These are phyloP conservation scores for Pseudopyrenochaeta lycopersici DNA, from an alignment of 2,329 filamentous ascomycete species.

Conservation along the genomic window DNA sequence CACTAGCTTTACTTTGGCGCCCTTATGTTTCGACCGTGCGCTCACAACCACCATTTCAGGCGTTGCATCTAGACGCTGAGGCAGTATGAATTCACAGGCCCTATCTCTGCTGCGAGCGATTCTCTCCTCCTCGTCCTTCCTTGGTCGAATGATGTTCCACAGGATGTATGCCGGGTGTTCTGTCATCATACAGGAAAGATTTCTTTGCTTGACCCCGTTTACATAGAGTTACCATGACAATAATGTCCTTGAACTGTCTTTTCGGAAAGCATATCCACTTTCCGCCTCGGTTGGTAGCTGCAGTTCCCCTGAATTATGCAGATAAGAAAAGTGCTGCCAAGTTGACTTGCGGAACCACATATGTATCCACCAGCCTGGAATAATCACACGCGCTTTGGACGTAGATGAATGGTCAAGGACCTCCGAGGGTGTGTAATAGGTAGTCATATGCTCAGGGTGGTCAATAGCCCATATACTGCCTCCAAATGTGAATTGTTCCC, in stretches of 20 bases:
- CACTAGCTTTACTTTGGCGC: no score
- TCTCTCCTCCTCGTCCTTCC: background rate
- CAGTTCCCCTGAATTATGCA: background rate
- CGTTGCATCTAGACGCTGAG: no score
- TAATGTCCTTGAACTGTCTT: background rate
- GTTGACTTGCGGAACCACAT: conserved; percentile 3
- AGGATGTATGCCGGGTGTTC: background rate
- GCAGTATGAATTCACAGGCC: background rate
- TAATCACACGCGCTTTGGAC: background rate
- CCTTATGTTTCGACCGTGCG: no score
- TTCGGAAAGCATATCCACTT: conserved; percentile 3
- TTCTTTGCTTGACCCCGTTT: background rate
- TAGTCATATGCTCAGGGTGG: background rate
- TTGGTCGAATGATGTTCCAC: background rate
- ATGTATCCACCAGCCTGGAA: conserved; percentile 11
- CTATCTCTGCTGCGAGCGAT: background rate
- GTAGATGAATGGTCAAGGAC: no score
- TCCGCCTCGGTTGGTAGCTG: conserved; percentile 2
- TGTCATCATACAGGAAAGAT: background rate
- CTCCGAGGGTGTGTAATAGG: background rate
- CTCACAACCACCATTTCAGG: no score
- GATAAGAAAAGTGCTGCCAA: conserved; percentile 4
- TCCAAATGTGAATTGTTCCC: conserved; percentile 8
- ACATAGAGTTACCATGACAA: conserved; percentile 1
- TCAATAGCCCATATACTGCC: conserved; percentile 11